These are phyloP conservation scores for Amniculicola lignicola DNA, from an alignment of 495 filamentous ascomycete species.

Conservation along the genomic window DNA sequence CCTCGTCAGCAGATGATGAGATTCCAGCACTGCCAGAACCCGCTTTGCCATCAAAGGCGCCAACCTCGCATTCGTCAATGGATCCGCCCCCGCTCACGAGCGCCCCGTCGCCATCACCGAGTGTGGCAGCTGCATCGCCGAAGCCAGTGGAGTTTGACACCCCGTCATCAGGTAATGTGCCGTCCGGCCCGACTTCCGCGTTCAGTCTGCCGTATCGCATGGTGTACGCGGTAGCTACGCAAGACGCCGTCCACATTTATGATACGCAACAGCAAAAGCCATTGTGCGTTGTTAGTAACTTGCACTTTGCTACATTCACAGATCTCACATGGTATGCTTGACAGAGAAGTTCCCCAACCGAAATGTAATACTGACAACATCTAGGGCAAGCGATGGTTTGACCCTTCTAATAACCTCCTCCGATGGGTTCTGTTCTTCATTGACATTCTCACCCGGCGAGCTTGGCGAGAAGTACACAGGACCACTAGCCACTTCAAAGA, in stretches of 20 bases:
- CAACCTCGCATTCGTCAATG: slow-evolving; percentile 63
- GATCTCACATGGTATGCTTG: slow-evolving; percentile 83
- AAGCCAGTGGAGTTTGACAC: slow-evolving; percentile 55
- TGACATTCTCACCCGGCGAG: slow-evolving; percentile 81
- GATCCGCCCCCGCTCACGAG: slow-evolving; percentile 72
- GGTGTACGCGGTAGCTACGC: slow-evolving; percentile 94
- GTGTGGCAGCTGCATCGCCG: slow-evolving; percentile 49
- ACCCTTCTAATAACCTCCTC: slow-evolving; percentile 95
- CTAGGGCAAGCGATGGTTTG: slow-evolving; percentile 88
- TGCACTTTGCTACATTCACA: slow-evolving; percentile 96
- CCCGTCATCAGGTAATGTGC: slow-evolving; percentile 54
- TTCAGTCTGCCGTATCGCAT: slow-evolving; percentile 90
- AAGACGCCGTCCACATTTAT: slow-evolving; percentile 93
- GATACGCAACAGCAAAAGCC: slow-evolving; percentile 96
- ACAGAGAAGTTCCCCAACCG: not conserved
- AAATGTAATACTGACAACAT: slow-evolving; percentile 33
- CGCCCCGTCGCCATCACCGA: slow-evolving; percentile 45
- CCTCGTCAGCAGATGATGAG: slow-evolving; percentile 77
- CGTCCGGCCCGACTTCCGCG: slow-evolving; percentile 49
- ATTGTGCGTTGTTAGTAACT: slow-evolving; percentile 87
- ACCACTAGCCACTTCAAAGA: slow-evolving; percentile 46
- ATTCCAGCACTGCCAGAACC: slow-evolving; percentile 83
- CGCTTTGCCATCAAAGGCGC: slow-evolving; percentile 56
- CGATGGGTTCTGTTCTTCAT: slow-evolving; percentile 92
- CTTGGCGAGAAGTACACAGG: slow-evolving; percentile 82